phyloP scores from a whole-genome alignment of 78 protist species.

The Blattamonas nauphoetae region DNA sequence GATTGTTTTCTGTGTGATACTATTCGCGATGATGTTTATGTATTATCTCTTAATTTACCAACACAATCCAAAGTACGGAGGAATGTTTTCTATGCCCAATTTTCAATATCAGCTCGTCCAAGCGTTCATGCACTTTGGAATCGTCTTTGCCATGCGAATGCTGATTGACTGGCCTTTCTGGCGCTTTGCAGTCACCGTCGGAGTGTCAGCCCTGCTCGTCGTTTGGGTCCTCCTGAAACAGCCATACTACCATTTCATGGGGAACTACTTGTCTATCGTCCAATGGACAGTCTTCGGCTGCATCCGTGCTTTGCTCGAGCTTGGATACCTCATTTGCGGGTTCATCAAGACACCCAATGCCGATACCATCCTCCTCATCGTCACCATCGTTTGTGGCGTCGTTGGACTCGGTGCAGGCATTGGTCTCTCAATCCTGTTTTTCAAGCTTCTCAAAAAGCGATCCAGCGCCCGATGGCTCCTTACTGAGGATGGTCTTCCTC shows the following conservation, averaged over 20 bases:
- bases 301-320: background rate
- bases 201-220: background rate
- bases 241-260: background rate
- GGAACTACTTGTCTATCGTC: background rate
- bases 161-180: background rate
- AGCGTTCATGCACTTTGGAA: background rate
- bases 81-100: background rate
- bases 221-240: background rate
- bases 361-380: background rate
- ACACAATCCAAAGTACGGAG: background rate
- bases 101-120: background rate
- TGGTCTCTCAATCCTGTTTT: too few relatives aligned
- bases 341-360: background rate
- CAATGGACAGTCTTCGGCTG: background rate
- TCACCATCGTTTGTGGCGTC: background rate
- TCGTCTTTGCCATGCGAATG: background rate
- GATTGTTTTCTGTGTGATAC: background rate
- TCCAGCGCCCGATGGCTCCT: too few relatives aligned
- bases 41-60: background rate
- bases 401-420: too few relatives aligned
- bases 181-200: background rate
- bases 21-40: background rate
- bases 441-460: too few relatives aligned
- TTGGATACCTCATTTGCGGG: too few relatives aligned
- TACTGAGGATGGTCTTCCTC: too few relatives aligned